Base-by-base conservation (phyloP, 768 basidiomycete genomes). In the Collybia sp. region DNA sequence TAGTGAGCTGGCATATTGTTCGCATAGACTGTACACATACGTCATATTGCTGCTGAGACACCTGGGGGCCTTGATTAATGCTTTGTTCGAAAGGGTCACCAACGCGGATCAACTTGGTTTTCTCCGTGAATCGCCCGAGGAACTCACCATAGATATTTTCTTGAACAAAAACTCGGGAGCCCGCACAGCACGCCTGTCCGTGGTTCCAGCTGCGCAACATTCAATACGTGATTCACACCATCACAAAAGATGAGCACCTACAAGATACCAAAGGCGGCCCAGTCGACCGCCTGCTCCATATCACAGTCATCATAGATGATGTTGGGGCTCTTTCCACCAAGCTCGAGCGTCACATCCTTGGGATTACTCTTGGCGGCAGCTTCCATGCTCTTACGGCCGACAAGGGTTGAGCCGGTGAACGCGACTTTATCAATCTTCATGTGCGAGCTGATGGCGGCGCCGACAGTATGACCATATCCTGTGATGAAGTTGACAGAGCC, bases 111-210 rank as follows among this genome's bases (percentile, higher is more conserved):
- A 16, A 30, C 31, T 45, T 45, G 4, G 48, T 43, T 8, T 40
- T 39, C 12, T 35, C 35, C 10, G 39, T 36, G 15, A 49, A 49
- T 30, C 41, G 63, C 42, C 64, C 56, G 44, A 92, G 56, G 71
- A 93, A 92, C 51, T 80, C 61, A 62, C 93, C 89, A 66, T 93
- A 92, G 54, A 93, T 79, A 2, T 70, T 67, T 48, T 76, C 81
- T 58, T 93, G 90, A 4, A 93, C 87, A 57, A 76, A 91, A 56
- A 93, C 81, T 50, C 92, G 79, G 16, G 88, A 85, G 9, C 89
- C 86, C 10, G 88, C 88, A 53, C 79, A 80, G 67, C 91, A 93
- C 12, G 75, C 71, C 64, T 93, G 90, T 17, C 91, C 87, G 50
- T 79, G 76, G 56, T 81, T 63, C 75, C 82, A 59, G 11, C 5